These are phyloP conservation scores for Zoysia pacifica DNA, from an alignment of 176 grass and related monocot species.

Conservation along the genomic window DNA sequence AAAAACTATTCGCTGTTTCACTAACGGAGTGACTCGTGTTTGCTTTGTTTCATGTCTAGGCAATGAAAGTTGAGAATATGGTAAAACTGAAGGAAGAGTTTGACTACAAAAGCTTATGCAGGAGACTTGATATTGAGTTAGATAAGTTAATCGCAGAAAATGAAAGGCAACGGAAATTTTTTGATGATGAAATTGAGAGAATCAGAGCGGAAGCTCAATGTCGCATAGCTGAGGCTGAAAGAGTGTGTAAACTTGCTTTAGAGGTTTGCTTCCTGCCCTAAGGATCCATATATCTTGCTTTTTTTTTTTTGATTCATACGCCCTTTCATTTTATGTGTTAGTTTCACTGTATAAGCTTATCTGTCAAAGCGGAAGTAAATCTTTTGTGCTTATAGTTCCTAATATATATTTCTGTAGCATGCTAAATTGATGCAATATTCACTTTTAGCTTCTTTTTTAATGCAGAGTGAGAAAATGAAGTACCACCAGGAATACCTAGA, in stretches of 20 bases:
- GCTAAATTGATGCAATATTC: slow-evolving; percentile 28
- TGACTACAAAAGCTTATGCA: slow-evolving; percentile 98
- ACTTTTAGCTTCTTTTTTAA: slow-evolving; percentile 23
- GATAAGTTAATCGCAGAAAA: slow-evolving; percentile 95
- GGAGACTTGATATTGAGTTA: slow-evolving; percentile 93
- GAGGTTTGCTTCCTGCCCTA: slow-evolving; percentile 64
- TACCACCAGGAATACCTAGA: slow-evolving; percentile 94
- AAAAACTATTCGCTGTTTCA: slow-evolving; percentile 1
- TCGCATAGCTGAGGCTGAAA: slow-evolving; percentile 75
- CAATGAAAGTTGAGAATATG: slow-evolving; percentile 99
- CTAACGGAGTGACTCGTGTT: slow-evolving; percentile 13
- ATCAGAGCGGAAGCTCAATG: slow-evolving; percentile 82
- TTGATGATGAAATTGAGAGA: slow-evolving; percentile 92
- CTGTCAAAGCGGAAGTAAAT: not conserved
- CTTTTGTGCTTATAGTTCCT: slow-evolving; percentile 10
- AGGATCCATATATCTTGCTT: slow-evolving; percentile 9
- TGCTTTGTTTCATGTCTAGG: slow-evolving; percentile 55
- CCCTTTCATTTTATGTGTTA: not conserved
- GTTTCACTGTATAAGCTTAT: slow-evolving; percentile 4
- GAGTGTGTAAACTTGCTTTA: slow-evolving; percentile 58
- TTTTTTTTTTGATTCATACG: slow-evolving; percentile 24
- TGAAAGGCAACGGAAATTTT: slow-evolving; percentile 87
- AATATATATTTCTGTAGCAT: not conserved
- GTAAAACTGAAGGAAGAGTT: slow-evolving; percentile 99
- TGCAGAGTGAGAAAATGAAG: slow-evolving; percentile 82